Percentiles rank a stretch among this genome's conserved stretches.
Conservation (phyloP, 306 rosid genomes). For the Mucuna pruriens region DNA sequence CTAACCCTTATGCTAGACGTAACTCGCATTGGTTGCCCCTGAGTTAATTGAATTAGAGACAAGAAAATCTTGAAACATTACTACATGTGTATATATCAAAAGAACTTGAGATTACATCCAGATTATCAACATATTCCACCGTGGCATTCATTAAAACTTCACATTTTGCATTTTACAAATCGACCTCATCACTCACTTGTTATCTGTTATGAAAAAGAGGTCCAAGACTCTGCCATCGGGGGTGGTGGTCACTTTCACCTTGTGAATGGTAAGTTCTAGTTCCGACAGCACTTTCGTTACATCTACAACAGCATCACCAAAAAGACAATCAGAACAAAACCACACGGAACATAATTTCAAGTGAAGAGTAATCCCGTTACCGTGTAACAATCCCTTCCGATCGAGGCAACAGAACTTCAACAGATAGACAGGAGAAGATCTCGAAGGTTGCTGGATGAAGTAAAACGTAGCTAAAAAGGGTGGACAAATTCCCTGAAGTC, state of each 20-base stretch:
- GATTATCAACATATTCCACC: neutral
- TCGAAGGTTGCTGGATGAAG: constrained; percentile 45
- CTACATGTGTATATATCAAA: neutral
- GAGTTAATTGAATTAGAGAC: neutral
- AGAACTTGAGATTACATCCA: constrained; percentile 8
- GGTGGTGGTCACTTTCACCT: constrained; percentile 78
- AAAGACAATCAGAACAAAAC: constrained; percentile 1
- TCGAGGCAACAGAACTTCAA: constrained; percentile 65
- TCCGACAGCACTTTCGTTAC: constrained; percentile 65
- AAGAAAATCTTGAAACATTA: constrained; percentile 11
- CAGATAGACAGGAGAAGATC: constrained; percentile 60
- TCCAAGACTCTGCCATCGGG: constrained; percentile 82
- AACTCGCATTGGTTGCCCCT: neutral
- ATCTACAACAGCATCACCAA: constrained; percentile 45
- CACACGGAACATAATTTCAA: constrained; percentile 6
- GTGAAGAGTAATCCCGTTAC: constrained; percentile 36
- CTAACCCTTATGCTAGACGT: too few relatives aligned
- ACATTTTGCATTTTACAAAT: neutral
- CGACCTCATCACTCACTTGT: constrained; percentile 54
- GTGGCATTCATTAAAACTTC: neutral
- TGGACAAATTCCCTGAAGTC: constrained; percentile 64
- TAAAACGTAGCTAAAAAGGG: constrained; percentile 53
- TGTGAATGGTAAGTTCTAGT: constrained; percentile 78
- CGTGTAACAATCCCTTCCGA: constrained; percentile 72
- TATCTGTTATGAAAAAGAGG: constrained; percentile 83